Conservation (phyloP, 441 rosid species). For the Arabidopsis lyrata region DNA sequence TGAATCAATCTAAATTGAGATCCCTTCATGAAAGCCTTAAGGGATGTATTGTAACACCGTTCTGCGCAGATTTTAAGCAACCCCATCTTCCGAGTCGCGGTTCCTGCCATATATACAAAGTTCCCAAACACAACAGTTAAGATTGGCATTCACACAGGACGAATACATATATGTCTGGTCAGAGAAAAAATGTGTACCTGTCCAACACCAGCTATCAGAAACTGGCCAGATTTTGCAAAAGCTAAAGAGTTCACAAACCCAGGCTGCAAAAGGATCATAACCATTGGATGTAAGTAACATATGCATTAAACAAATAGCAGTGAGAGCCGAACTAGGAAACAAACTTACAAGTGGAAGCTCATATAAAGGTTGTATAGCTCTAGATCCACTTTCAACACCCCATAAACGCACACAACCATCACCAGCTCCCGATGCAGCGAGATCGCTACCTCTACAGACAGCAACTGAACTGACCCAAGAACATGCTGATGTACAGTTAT, state of each 20-base stretch:
- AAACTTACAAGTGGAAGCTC: slow-evolving; percentile 72
- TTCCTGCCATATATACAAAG: slow-evolving; percentile 52
- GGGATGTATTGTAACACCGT: slow-evolving; percentile 69
- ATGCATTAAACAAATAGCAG: background rate
- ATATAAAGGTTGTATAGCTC: slow-evolving; percentile 59
- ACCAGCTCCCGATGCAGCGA: slow-evolving; percentile 90
- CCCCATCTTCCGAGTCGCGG: slow-evolving; percentile 89
- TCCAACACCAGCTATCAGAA: slow-evolving; percentile 77
- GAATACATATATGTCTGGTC: background rate
- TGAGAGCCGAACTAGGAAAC: slow-evolving; percentile 4
- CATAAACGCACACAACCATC: slow-evolving; percentile 70
- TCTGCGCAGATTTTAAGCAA: slow-evolving; percentile 50
- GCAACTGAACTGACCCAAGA: slow-evolving; percentile 76
- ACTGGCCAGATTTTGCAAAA: slow-evolving; percentile 55
- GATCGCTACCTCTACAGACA: slow-evolving; percentile 51
- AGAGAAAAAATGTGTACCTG: slow-evolving; percentile 50
- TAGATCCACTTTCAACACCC: slow-evolving; percentile 61
- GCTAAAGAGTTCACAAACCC: background rate
- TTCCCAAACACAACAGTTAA: background rate
- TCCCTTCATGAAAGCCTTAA: slow-evolving; percentile 45
- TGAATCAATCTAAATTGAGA: background rate
- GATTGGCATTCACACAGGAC: background rate
- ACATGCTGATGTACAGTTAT: slow-evolving; percentile 45
- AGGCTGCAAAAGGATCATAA: background rate
- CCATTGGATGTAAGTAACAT: background rate